Evolutionary conservation across 345 rosid species (phyloP).

Genomic region (Boechera divaricarpa): DNA sequence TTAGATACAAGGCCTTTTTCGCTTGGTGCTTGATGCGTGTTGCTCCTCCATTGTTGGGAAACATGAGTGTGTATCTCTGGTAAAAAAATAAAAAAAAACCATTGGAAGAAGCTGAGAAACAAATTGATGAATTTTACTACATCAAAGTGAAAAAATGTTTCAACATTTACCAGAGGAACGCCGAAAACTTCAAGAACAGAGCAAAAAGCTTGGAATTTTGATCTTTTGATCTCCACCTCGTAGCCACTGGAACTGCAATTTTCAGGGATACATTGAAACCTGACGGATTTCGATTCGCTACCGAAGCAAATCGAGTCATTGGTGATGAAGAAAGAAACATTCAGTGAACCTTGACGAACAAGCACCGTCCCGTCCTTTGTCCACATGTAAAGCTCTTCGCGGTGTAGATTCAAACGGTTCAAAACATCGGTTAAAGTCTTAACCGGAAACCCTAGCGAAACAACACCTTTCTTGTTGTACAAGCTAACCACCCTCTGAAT

Average conservation of each 20-base stretch:
- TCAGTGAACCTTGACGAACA: conserved; percentile 19
- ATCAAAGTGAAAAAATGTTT: neutral
- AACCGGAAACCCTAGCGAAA: conserved; percentile 40
- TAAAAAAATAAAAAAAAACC: neutral
- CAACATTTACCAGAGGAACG: conserved; percentile 38
- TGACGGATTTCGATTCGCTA: neutral
- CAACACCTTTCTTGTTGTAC: conserved; percentile 37
- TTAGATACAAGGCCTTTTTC: neutral
- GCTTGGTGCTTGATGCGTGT: conserved; percentile 24
- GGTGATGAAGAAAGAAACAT: conserved; percentile 30
- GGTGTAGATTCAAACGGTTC: conserved; percentile 32
- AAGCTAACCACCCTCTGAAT: conserved; percentile 31
- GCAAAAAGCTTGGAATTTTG: conserved; percentile 31
- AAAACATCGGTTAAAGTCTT: conserved; percentile 6
- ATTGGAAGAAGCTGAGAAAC: conserved; percentile 9
- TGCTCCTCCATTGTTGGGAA: conserved; percentile 45
- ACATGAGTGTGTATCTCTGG: conserved; percentile 63
- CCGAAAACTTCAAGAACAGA: conserved; percentile 43
- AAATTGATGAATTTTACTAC: neutral
- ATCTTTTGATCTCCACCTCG: conserved; percentile 26
- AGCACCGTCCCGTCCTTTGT: conserved; percentile 28
- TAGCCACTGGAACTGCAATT: conserved; percentile 23
- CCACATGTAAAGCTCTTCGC: conserved; percentile 36
- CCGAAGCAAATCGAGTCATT: conserved; percentile 35
- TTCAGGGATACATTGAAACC: conserved; percentile 26